Evolutionary conservation across 805 yeast genomes (phyloP).

Genomic region (Blastobotrys terrestris): DNA sequence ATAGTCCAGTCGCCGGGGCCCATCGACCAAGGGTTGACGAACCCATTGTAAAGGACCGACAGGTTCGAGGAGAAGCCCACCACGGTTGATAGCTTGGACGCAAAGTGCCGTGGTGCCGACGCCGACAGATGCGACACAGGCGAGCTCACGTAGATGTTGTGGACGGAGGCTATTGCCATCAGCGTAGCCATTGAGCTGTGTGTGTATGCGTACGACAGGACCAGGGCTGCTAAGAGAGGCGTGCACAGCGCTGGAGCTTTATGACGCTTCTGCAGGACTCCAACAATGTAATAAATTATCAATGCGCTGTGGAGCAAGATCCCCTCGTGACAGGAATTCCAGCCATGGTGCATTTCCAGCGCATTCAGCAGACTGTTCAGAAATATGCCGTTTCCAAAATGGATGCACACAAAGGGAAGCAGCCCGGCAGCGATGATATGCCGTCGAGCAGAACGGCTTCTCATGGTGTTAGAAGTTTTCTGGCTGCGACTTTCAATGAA

Average conservation of each 20-base stretch:
- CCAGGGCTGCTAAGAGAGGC: background rate
- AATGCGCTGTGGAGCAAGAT: background rate
- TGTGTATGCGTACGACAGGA: background rate
- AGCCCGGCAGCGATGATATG: background rate
- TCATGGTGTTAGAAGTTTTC: background rate
- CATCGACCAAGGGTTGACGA: conserved; percentile 17
- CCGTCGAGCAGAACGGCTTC: background rate
- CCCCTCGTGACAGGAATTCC: background rate
- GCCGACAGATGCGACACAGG: background rate
- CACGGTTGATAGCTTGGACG: background rate
- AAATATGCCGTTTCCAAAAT: conserved; percentile 2
- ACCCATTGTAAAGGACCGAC: conserved; percentile 46
- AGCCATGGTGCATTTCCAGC: background rate
- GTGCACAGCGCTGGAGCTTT: background rate
- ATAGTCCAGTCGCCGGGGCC: background rate
- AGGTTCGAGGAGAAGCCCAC: background rate
- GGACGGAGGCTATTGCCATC: background rate
- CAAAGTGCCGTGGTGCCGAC: background rate
- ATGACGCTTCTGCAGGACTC: background rate
- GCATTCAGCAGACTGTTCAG: background rate
- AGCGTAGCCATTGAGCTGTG: background rate
- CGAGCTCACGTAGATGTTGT: background rate
- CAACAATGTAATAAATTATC: background rate
- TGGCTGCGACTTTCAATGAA: background rate
- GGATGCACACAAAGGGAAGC: conserved; percentile 1